Evolutionary conservation across 148 eudicot species (phyloP), one percentile per base, ranked within the genome.

Genomic region (Rhododendron ferrugineum): DNA sequence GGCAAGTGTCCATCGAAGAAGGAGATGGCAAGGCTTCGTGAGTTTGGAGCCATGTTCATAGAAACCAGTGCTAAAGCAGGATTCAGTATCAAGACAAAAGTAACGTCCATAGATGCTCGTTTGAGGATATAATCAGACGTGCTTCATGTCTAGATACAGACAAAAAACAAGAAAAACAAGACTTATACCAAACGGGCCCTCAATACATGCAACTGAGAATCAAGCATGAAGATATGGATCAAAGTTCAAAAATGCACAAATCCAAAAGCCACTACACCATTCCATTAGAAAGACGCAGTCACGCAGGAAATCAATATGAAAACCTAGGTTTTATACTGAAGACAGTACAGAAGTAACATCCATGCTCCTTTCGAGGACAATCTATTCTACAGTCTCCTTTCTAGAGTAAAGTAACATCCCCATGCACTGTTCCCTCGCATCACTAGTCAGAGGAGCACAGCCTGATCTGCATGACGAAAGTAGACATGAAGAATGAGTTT

Each of bases 21-120:
- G 96, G 96, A 88, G 95, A 95, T 84, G 85, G 78, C 84, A 94
- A 87, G 89, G 94, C 97, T 72, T 40, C 92, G 91, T 34, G 95
- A 94, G 52, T 79, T 81, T 68, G 93, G 96, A 28, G 90, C 93
- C 87, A 93, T 95, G 90, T 93, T 94, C 91, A 89, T 95, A 75
- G 98, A 95, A 89, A 95, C 98, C 30, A 95, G 98, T 88, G 98
- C 98, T 5, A 95, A 94, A 92, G 98, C 95, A 18, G 98, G 98
- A 84, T 94, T 95, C 85, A 95, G 94, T 85, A 91, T 95, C 84
- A 95, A 95, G 98, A 6, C 44, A 6, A 40, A 40, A 22, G 28
- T 11, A 82, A 42, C 76, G 64, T 62, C 60, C 16, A n/a, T 11
- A 11, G 11, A 62, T 44, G 75, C 76, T 22, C 84, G 15, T 28